Percentiles rank a stretch among this genome's conserved stretches.
Evolutionary conservation across 306 rosid genomes (phyloP).

Genomic region (Elaeagnus macrophylla): DNA sequence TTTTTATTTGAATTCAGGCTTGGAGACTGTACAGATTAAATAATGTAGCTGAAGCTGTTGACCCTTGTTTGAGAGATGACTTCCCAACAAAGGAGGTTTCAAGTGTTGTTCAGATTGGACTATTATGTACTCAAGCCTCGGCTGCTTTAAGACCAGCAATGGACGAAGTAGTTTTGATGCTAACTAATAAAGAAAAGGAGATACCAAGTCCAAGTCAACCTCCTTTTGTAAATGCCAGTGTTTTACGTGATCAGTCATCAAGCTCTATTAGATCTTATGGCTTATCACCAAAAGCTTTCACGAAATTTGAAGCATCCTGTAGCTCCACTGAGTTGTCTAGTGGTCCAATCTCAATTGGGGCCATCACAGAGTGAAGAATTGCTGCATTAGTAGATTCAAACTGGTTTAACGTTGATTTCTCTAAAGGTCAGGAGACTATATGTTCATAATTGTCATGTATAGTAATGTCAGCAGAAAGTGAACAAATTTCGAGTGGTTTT

Average conservation of each 20-base stretch:
- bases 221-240: constrained; percentile 51
- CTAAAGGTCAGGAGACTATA: no score
- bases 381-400: no score
- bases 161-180: constrained; percentile 43
- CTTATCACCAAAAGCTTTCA: constrained; percentile 32
- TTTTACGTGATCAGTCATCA: constrained; percentile 22
- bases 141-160: constrained; percentile 60
- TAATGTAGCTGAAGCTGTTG: constrained; percentile 42
- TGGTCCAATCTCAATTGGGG: constrained; percentile 24
- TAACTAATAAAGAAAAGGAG: constrained; percentile 36
- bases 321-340: constrained; percentile 38
- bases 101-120: constrained; percentile 55
- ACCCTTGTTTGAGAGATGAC: constrained; percentile 43
- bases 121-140: constrained; percentile 76
- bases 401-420: no score
- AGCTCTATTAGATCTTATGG: constrained; percentile 32
- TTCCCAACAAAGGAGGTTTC: constrained; percentile 40
- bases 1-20: constrained; percentile 31
- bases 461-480: no score
- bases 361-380: constrained; percentile 28
- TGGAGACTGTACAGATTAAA: constrained; percentile 51
- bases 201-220: constrained; percentile 56
- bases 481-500: no score
- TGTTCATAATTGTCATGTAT: no score
- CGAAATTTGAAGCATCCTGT: constrained; percentile 37